Evolutionary conservation across 371 early-diverging fungal species (phyloP).

Genomic region (Mucor piriformis): DNA sequence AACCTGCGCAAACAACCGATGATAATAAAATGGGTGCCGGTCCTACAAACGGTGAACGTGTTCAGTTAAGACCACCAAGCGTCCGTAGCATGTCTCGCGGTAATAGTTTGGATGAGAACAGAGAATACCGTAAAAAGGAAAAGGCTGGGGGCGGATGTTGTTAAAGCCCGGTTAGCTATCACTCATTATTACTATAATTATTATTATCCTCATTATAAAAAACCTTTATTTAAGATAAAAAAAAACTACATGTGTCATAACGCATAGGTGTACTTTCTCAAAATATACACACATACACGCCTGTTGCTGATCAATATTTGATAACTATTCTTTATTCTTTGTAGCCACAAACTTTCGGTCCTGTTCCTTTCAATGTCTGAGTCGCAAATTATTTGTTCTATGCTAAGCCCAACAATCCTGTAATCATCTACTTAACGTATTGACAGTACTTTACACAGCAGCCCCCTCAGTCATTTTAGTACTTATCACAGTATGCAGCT

Average conservation of each 20-base stretch:
- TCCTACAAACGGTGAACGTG: conserved; percentile 42
- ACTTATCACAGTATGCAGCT: too few relatives aligned
- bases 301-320: too few relatives aligned
- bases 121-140: conserved; percentile 28
- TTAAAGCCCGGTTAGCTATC: conserved; percentile 3
- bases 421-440: too few relatives aligned
- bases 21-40: conserved; percentile 22
- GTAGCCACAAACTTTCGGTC: too few relatives aligned
- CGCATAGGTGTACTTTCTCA: background rate
- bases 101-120: conserved; percentile 22
- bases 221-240: background rate
- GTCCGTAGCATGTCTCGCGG: conserved; percentile 33
- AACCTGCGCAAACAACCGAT: conserved; percentile 36
- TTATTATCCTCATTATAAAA: background rate
- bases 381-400: too few relatives aligned
- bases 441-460: too few relatives aligned
- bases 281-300: too few relatives aligned
- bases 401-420: too few relatives aligned
- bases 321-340: too few relatives aligned
- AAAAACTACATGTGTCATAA: background rate
- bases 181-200: background rate
- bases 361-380: too few relatives aligned
- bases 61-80: conserved; percentile 53
- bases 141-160: conserved; percentile 28
- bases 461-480: too few relatives aligned